These are phyloP conservation scores for Pyrenochaeta sp. DNA, from an alignment of 2,329 filamentous ascomycete genomes.

Conservation along the genomic window DNA sequence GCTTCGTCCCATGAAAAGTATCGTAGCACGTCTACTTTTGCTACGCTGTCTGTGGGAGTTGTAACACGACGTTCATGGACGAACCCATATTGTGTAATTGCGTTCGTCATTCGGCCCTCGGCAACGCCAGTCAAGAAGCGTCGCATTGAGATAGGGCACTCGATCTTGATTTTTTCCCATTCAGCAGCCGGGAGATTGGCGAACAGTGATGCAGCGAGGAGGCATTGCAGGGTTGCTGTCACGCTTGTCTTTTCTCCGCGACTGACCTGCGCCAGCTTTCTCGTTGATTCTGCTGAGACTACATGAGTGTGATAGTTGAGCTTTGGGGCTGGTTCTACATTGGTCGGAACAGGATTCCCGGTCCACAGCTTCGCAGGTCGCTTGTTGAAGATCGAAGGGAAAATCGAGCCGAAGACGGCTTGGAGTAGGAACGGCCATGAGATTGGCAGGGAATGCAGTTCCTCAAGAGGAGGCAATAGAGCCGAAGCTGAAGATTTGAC, in stretches of 20 bases:
- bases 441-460: conserved; percentile 51
- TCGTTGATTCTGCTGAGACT: conserved; percentile 42
- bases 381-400: conserved; percentile 35
- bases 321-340: conserved; percentile 16
- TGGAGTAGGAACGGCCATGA: conserved; percentile 48
- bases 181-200: conserved; percentile 32
- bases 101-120: conserved; percentile 44
- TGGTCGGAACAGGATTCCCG: conserved; percentile 26
- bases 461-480: conserved; percentile 54
- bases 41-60: not conserved
- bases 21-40: not conserved
- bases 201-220: conserved; percentile 52
- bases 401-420: conserved; percentile 43
- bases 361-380: conserved; percentile 31
- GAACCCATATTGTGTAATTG: conserved; percentile 20
- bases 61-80: conserved; percentile 14
- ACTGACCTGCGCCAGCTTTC: conserved; percentile 42
- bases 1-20: conserved; percentile 34
- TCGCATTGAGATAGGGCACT: conserved; percentile 51
- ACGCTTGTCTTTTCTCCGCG: conserved; percentile 52
- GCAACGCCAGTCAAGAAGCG: conserved; percentile 38
- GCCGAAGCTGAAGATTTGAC: conserved; percentile 24
- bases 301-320: conserved; percentile 43
- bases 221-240: conserved; percentile 51
- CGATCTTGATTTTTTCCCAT: conserved; percentile 43